These are phyloP conservation scores for Platanthera guangdongensis DNA, from an alignment of 106 monocot genomes.

Conservation along the genomic window DNA sequence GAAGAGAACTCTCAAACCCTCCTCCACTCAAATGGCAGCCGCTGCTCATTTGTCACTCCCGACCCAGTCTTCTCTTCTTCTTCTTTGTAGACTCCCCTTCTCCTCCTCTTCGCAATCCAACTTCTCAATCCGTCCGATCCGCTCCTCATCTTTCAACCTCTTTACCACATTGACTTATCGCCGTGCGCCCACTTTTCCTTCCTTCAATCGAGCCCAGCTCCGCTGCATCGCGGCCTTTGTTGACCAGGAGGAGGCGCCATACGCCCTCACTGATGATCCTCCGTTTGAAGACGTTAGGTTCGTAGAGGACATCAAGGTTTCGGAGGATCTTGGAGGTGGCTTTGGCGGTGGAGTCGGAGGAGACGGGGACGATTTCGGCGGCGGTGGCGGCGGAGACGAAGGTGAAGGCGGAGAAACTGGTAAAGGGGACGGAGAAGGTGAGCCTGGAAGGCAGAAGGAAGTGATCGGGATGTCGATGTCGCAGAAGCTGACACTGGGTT, in stretches of 20 bases:
- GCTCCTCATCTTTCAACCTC: slow-evolving; percentile 4
- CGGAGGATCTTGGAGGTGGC: slow-evolving; percentile 2
- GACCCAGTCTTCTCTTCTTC: background rate
- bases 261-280: slow-evolving; percentile 10
- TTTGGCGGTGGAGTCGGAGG: slow-evolving; percentile 9
- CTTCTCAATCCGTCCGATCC: slow-evolving; percentile 1
- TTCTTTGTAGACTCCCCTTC: slow-evolving; percentile 1
- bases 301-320: background rate
- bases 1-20: too few relatives aligned
- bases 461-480: slow-evolving; percentile 58
- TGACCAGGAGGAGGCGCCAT: slow-evolving; percentile 6
- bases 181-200: background rate
- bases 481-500: slow-evolving; percentile 67
- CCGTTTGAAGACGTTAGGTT: background rate
- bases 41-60: background rate
- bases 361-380: slow-evolving; percentile 9
- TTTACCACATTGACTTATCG: background rate
- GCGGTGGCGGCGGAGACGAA: slow-evolving; percentile 7
- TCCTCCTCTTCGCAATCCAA: slow-evolving; percentile 1
- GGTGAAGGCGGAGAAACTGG: background rate
- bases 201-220: background rate
- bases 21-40: background rate
- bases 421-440: slow-evolving; percentile 6
- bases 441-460: slow-evolving; percentile 8
- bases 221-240: background rate